Evolutionary conservation across 2,329 filamentous ascomycete genomes (phyloP).

Genomic region (Colletotrichum sp.): DNA sequence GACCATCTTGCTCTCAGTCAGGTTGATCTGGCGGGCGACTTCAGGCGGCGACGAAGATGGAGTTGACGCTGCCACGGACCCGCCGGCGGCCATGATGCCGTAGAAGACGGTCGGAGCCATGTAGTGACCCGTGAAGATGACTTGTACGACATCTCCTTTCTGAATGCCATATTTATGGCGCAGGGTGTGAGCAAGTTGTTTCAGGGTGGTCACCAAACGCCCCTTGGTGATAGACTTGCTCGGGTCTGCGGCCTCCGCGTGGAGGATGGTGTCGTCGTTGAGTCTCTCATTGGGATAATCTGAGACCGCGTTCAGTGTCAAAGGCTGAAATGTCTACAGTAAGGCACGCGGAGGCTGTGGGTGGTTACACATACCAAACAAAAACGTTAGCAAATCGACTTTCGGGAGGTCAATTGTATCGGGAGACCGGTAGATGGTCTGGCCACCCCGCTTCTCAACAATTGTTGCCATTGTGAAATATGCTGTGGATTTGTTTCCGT

Average conservation of each 20-base stretch:
- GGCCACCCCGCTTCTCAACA: conserved; percentile 13
- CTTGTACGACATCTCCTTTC: conserved; percentile 55
- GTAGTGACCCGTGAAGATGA: conserved; percentile 61
- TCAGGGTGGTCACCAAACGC: conserved; percentile 50
- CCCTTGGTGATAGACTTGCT: conserved; percentile 58
- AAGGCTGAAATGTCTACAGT: too few relatives aligned
- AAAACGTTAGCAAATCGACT: conserved; percentile 46
- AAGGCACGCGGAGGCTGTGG: not conserved
- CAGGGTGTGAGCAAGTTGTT: conserved; percentile 60
- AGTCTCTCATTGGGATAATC: conserved; percentile 3
- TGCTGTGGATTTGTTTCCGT: not conserved
- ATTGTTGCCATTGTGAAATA: conserved; percentile 9
- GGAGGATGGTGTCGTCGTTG: conserved; percentile 56
- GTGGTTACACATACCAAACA: conserved; percentile 41
- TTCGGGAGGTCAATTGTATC: conserved; percentile 37
- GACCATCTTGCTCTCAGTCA: conserved; percentile 43
- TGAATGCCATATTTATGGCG: conserved; percentile 56
- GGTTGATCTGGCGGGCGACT: conserved; percentile 48
- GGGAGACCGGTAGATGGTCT: conserved; percentile 42
- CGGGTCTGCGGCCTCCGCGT: conserved; percentile 62
- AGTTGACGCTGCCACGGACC: conserved; percentile 62
- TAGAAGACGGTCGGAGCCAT: conserved; percentile 60
- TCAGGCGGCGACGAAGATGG: conserved; percentile 55
- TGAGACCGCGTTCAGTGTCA: not conserved
- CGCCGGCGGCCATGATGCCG: conserved; percentile 62